Conservation (phyloP, 2,329 filamentous ascomycete species). For the Trematosphaeria pertusa region DNA sequence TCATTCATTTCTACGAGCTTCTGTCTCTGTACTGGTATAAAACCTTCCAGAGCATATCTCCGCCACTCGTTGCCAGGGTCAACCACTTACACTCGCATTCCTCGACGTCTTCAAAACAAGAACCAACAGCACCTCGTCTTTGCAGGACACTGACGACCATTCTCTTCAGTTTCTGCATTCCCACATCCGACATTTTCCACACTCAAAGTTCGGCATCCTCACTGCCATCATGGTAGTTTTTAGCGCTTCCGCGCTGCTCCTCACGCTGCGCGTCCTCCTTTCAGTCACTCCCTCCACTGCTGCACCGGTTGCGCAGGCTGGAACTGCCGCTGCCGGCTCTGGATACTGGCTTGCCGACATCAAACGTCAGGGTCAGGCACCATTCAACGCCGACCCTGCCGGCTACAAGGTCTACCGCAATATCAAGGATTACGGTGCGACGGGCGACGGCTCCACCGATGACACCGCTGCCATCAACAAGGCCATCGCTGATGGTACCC, state of each 20-base stretch:
- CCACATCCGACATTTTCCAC: conserved; percentile 19
- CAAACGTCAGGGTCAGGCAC: conserved; percentile 70
- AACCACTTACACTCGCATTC: conserved; percentile 13
- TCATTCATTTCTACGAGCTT: conserved; percentile 37
- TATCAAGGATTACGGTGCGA: conserved; percentile 53
- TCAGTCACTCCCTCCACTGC: conserved; percentile 37
- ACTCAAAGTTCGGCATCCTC: conserved; percentile 22
- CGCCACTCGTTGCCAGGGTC: conserved; percentile 5
- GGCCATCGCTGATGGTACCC: conserved; percentile 77
- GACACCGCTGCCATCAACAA: conserved; percentile 89
- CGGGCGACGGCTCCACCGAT: conserved; percentile 72
- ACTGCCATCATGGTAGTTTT: conserved; percentile 48
- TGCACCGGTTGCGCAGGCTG: conserved; percentile 36
- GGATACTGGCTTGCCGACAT: conserved; percentile 77
- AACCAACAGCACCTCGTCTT: conserved; percentile 27
- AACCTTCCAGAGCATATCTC: not conserved
- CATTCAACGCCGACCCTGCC: conserved; percentile 63
- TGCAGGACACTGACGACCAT: conserved; percentile 36
- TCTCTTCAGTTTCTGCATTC: conserved; percentile 29
- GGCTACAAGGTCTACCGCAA: conserved; percentile 68
- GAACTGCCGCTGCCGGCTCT: conserved; percentile 32
- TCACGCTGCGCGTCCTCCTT: conserved; percentile 46
- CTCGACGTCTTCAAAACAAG: conserved; percentile 12
- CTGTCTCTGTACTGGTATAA: no score
- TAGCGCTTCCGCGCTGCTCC: conserved; percentile 44